phyloP scores from a whole-genome alignment of 1,139 yeast species.

The Saccharomyces pastorianus region DNA sequence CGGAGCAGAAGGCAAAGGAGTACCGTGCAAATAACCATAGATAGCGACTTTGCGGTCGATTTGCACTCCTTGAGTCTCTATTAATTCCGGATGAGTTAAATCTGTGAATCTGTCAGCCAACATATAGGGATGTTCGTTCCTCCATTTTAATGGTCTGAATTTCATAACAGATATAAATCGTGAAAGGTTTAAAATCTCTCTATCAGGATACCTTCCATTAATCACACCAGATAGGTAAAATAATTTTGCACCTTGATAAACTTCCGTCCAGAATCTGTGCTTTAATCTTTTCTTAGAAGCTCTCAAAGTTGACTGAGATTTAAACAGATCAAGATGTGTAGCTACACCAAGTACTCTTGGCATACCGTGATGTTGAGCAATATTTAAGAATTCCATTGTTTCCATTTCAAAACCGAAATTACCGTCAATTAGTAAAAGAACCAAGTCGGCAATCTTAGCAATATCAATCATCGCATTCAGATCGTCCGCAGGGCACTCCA shows the following conservation, averaged over 20 bases:
- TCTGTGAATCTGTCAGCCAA: constrained; percentile 92
- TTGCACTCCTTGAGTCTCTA: constrained; percentile 65
- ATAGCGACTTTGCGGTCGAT: constrained; percentile 83
- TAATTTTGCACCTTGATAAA: constrained; percentile 93
- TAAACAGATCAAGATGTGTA: constrained; percentile 91
- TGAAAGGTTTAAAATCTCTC: constrained; percentile 86
- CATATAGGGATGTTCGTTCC: constrained; percentile 94
- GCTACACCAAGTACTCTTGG: constrained; percentile 94
- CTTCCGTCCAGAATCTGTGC: constrained; percentile 98
- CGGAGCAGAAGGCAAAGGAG: constrained; percentile 60
- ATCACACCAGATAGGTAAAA: constrained; percentile 93
- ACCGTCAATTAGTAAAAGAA: constrained; percentile 84
- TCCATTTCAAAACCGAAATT: constrained; percentile 99
- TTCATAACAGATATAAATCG: constrained; percentile 96
- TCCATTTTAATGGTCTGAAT: constrained; percentile 95
- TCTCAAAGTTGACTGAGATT: constrained; percentile 79
- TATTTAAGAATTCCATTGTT: constrained; percentile 94
- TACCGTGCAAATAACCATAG: constrained; percentile 92
- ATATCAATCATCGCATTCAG: constrained; percentile 93
- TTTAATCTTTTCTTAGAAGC: constrained; percentile 88
- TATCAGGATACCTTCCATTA: constrained; percentile 95
- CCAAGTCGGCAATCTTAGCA: constrained; percentile 91
- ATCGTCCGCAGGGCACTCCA: constrained; percentile 83
- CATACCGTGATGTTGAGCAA: constrained; percentile 98
- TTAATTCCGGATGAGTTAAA: constrained; percentile 80